Percentiles rank a stretch among this genome's conserved stretches.
Evolutionary conservation across 1,284 basidiomycete genomes (phyloP).

Genomic region (Grifola frondosa): DNA sequence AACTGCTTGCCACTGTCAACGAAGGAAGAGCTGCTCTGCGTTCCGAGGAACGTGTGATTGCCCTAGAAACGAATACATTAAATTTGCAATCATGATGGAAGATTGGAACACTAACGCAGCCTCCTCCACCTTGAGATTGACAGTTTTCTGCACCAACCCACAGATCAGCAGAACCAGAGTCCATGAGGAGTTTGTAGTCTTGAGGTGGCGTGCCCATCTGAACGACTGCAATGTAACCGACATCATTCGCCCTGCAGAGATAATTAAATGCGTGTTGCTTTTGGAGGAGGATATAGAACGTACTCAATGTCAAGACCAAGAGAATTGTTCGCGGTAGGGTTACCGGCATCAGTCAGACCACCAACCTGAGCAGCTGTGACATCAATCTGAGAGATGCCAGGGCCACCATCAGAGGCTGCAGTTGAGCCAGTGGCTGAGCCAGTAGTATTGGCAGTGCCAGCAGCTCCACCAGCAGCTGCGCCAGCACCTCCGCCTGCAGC

Average conservation of each 20-base stretch:
- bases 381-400: slow-evolving; percentile 37
- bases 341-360: slow-evolving; percentile 49
- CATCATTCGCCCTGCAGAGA: slow-evolving; percentile 43
- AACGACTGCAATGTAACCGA: slow-evolving; percentile 69
- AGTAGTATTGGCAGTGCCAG: slow-evolving; percentile 12
- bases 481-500: slow-evolving; percentile 9
- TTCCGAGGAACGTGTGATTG: slow-evolving; percentile 69
- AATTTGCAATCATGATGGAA: background rate
- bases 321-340: slow-evolving; percentile 55
- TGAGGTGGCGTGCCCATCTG: slow-evolving; percentile 78
- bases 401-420: slow-evolving; percentile 16
- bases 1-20: slow-evolving; percentile 54
- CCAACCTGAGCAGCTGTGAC: slow-evolving; percentile 39
- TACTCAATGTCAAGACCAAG: slow-evolving; percentile 76
- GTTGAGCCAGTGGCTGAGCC: slow-evolving; percentile 3
- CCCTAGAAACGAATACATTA: slow-evolving; percentile 33
- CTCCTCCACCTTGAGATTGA: slow-evolving; percentile 43
- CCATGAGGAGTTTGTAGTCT: slow-evolving; percentile 77
- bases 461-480: slow-evolving; percentile 12
- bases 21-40: slow-evolving; percentile 66
- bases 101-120: slow-evolving; percentile 48
- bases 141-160: slow-evolving; percentile 74
- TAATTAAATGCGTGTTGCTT: slow-evolving; percentile 1
- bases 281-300: slow-evolving; percentile 5
- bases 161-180: slow-evolving; percentile 84